These are phyloP conservation scores for Fusarium lateritium DNA, from an alignment of 2,329 filamentous ascomycete genomes.

Conservation along the genomic window DNA sequence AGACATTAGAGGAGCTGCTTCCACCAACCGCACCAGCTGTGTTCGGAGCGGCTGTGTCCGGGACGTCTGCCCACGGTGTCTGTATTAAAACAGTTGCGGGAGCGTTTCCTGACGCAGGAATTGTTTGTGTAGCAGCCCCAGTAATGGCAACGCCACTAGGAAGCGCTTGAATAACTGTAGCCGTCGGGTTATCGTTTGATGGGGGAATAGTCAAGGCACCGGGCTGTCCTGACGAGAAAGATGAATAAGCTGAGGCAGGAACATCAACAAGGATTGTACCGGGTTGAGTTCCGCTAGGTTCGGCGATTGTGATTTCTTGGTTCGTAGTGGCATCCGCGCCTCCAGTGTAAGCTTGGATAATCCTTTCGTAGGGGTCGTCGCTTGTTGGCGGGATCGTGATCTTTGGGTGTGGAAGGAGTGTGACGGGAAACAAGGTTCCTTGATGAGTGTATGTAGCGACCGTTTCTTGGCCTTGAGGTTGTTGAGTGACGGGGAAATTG, in stretches of 20 bases:
- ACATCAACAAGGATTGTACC: conserved; percentile 38
- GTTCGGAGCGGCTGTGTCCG: conserved; percentile 14
- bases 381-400: conserved; percentile 35
- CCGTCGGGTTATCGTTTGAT: conserved; percentile 32
- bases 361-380: conserved; percentile 37
- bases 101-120: conserved; percentile 27
- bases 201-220: conserved; percentile 37
- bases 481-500: conserved; percentile 11
- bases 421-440: conserved; percentile 30
- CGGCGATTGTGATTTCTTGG: conserved; percentile 36
- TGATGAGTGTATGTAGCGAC: conserved; percentile 25
- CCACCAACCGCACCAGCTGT: conserved; percentile 1
- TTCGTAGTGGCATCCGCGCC: conserved; percentile 31
- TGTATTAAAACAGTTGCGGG: conserved; percentile 40
- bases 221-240: conserved; percentile 32
- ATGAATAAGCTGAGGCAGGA: conserved; percentile 34
- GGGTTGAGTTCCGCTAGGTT: conserved; percentile 33
- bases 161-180: conserved; percentile 34
- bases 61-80: conserved; percentile 30
- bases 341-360: conserved; percentile 38
- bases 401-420: conserved; percentile 32
- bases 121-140: conserved; percentile 31
- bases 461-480: conserved; percentile 1
- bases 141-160: conserved; percentile 26
- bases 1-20: conserved; percentile 22